A percentile compares a stretch with the other conserved stretches of the same genome.
These are phyloP conservation scores for Podila epicladia DNA, from an alignment of 192 early-diverging fungal species.

Conservation along the genomic window DNA sequence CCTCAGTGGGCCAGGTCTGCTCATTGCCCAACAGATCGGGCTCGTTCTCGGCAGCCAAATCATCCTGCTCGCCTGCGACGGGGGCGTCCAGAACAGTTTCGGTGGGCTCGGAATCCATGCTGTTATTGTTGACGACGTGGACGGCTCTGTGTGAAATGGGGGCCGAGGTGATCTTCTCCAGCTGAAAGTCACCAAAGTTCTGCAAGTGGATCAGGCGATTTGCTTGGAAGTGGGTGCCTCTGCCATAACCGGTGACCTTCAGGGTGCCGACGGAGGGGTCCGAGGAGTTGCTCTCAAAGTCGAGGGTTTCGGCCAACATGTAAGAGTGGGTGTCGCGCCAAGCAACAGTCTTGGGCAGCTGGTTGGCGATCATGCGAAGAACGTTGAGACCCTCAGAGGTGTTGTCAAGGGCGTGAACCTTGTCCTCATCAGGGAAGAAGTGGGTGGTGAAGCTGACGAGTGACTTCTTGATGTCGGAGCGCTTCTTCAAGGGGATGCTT, in stretches of 20 bases:
- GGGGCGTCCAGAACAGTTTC: conserved; percentile 74
- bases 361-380: conserved; percentile 81
- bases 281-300: conserved; percentile 66
- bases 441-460: conserved; percentile 84
- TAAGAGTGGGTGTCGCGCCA: conserved; percentile 94
- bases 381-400: conserved; percentile 68
- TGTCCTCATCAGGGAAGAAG: conserved; percentile 88
- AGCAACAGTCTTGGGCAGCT: conserved; percentile 77
- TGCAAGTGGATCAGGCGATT: conserved; percentile 94
- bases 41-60: conserved; percentile 86
- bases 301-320: conserved; percentile 82
- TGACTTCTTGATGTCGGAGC: conserved; percentile 83
- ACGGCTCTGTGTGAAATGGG: conserved; percentile 30
- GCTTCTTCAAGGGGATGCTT: conserved; percentile 67
- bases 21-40: conserved; percentile 91
- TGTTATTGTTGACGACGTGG: conserved; percentile 40
- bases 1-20: conserved; percentile 99
- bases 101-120: conserved; percentile 56
- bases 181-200: conserved; percentile 94
- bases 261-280: conserved; percentile 70
- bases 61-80: conserved; percentile 76
- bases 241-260: conserved; percentile 85
- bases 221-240: conserved; percentile 87
- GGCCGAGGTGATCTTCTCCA: conserved; percentile 67
- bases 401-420: conserved; percentile 73